phyloP scores from a whole-genome alignment of 2,329 filamentous ascomycete genomes.

The Acephala macrosclerotiorum region DNA sequence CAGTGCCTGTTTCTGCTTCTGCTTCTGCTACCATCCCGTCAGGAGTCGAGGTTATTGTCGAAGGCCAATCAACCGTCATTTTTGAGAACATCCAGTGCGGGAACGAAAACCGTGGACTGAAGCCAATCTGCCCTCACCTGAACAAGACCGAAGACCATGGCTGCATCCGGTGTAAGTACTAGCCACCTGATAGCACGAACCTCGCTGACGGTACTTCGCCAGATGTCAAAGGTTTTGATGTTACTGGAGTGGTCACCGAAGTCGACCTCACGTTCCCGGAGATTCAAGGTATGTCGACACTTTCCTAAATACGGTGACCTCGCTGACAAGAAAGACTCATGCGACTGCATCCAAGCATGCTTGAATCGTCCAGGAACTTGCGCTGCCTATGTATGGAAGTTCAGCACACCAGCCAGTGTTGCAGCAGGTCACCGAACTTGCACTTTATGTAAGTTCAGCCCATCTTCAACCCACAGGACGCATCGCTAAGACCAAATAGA shows the following conservation, averaged over 20 bases:
- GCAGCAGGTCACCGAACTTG: conserved; percentile 12
- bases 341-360: conserved; percentile 18
- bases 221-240: conserved; percentile 19
- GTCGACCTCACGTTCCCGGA: conserved; percentile 17
- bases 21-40: background rate
- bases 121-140: conserved; percentile 14
- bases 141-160: conserved; percentile 9
- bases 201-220: background rate
- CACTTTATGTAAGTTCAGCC: conserved; percentile 2
- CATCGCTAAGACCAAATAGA: conserved; percentile 7
- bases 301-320: too few relatives aligned
- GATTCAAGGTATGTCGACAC: conserved; percentile 7
- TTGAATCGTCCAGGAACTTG: conserved; percentile 13
- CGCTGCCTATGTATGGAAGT: conserved; percentile 12
- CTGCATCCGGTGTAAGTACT: conserved; percentile 11
- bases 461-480: background rate
- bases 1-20: background rate
- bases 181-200: background rate
- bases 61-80: background rate
- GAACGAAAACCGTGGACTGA: conserved; percentile 13
- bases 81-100: conserved; percentile 14
- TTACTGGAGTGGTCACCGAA: conserved; percentile 15
- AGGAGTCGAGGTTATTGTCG: conserved; percentile 8
- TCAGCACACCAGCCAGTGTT: conserved; percentile 8
- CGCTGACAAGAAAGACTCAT: background rate